Base-by-base conservation (phyloP, 768 basidiomycete genomes). In the Tulasnella sp. region DNA sequence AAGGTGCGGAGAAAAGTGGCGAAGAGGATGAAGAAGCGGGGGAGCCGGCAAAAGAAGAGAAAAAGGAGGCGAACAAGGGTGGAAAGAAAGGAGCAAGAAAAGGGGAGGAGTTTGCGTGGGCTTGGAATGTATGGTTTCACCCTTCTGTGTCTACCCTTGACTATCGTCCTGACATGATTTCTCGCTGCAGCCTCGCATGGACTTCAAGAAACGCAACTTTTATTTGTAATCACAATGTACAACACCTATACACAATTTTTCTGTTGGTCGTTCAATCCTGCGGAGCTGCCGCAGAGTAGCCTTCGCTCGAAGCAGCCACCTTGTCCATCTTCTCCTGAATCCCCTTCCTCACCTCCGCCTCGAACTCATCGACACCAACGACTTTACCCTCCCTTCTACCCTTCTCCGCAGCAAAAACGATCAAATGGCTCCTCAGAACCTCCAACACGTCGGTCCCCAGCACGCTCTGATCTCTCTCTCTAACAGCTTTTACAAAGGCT, bases 331-430 rank as follows among this genome's bases (percentile, higher is more conserved):
- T 74, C 19, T 46, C 73, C 27, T 38, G 75, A 36, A 62, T 34
- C 19, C 62, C 10, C 56, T 58, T 58, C 52, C 34, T 62, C 71
- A 81, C 62, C 36, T 80, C 72, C 14, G 44, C 80, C 85, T 92
- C 93, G 83, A 93, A 95, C 82, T 90, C 88, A 24, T 83, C 87
- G 82, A 90, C 93, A 83, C 94, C 89, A 0, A 96, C 89, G 14
- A 95, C 90, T 14, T 83, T 87, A 19, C 92, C 93, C 81, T 93
- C 89, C 79, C 84, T 88, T 81, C 94, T 87, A 81, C 93, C 93
- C 80, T 89, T 87, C 87, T 96, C 95, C 52, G 94, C 94, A 78
- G 95, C 95, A 86, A 97, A 96, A 44, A 95, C 94, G 1, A 93
- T 91, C 82, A 97, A 83, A 85, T 96, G 94, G 81, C 91, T 93